Evolutionary conservation across 1,284 basidiomycete genomes (phyloP).

Genomic region (Sporisorium graminicola): DNA sequence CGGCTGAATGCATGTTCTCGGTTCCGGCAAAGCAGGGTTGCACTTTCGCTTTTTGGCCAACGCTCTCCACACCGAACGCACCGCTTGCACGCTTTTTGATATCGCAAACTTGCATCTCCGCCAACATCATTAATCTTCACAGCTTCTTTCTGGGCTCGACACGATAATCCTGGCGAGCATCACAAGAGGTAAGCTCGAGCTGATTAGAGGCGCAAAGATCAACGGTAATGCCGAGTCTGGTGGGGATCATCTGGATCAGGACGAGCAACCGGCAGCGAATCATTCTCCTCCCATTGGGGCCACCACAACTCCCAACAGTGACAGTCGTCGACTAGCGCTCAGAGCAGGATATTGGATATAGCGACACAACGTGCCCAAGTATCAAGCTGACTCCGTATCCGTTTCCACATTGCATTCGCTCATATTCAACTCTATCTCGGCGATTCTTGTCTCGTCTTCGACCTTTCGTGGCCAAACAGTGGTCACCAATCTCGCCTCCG

Average conservation of each 20-base stretch:
- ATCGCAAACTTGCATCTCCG: neutral
- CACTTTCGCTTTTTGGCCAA: neutral
- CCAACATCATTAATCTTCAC: neutral
- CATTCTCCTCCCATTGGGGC: neutral
- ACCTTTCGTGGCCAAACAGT: neutral
- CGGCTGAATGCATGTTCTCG: neutral
- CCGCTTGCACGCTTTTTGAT: neutral
- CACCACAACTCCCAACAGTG: neutral
- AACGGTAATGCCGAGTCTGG: neutral
- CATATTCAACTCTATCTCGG: neutral
- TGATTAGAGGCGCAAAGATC: neutral
- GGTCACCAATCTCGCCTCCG: neutral
- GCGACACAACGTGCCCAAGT: neutral
- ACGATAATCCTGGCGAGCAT: neutral
- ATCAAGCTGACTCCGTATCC: neutral
- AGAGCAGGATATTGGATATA: neutral
- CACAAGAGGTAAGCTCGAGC: constrained; percentile 1
- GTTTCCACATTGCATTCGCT: neutral
- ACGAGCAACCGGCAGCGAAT: neutral
- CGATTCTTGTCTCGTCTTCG: neutral
- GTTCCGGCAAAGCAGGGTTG: constrained; percentile 1
- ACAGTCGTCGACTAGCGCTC: neutral
- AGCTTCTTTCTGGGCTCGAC: neutral
- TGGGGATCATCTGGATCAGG: too few species aligned
- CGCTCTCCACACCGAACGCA: neutral